Evolutionary conservation across 768 basidiomycete species (phyloP).

Genomic region (Russula sp.): DNA sequence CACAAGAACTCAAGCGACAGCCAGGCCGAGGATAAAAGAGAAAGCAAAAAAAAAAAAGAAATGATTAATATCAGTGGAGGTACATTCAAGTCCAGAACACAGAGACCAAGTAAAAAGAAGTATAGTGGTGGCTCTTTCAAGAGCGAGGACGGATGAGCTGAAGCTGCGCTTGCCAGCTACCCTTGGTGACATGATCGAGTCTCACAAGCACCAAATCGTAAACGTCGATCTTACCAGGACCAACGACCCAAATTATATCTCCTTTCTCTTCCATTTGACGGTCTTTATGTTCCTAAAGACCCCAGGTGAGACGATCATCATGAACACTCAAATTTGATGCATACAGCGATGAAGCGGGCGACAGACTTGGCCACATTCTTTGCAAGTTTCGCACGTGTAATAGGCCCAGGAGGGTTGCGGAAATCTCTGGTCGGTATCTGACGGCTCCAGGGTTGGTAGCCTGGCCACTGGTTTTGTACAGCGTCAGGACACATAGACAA

Average conservation of each 20-base stretch:
- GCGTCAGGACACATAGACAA: conserved; percentile 10
- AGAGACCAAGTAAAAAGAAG: too few species aligned
- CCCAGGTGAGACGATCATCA: neutral
- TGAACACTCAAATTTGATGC: conserved; percentile 21
- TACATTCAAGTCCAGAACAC: too few species aligned
- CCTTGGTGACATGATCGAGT: too few species aligned
- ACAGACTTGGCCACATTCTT: conserved; percentile 77
- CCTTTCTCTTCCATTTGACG: conserved; percentile 57
- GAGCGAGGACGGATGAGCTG: conserved; percentile 32
- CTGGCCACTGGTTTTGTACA: too few species aligned
- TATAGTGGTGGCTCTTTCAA: neutral
- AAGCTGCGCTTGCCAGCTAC: too few species aligned
- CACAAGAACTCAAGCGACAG: neutral
- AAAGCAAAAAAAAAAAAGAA: too few species aligned
- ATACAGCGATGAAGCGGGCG: conserved; percentile 55
- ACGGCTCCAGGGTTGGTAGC: too few species aligned
- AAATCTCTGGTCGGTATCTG: conserved; percentile 83
- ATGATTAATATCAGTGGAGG: too few species aligned
- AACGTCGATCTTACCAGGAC: conserved; percentile 44
- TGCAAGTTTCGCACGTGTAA: conserved; percentile 68
- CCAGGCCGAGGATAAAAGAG: neutral
- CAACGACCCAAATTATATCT: conserved; percentile 58
- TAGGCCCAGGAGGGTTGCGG: conserved; percentile 64
- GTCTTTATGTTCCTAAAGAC: conserved; percentile 39
- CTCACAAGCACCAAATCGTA: too few species aligned